Evolutionary conservation across 1,284 basidiomycete species (phyloP).

Genomic region (Jaminaea rosea): DNA sequence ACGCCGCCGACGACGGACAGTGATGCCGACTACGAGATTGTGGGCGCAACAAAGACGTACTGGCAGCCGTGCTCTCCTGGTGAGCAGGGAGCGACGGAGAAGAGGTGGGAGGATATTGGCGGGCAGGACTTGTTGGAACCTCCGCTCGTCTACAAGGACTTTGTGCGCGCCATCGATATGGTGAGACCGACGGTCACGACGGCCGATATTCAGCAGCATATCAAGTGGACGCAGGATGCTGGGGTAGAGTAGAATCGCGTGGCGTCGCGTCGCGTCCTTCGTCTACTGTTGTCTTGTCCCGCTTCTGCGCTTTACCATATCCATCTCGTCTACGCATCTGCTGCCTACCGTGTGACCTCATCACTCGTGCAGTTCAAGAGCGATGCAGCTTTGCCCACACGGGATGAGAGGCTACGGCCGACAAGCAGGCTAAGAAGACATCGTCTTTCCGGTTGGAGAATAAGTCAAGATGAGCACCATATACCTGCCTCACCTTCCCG

Average conservation of each 20-base stretch:
- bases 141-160: constrained; percentile 56
- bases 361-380: no score
- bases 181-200: constrained; percentile 82
- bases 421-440: no score
- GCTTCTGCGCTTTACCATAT: no score
- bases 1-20: constrained; percentile 28
- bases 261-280: no score
- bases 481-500: no score
- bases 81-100: constrained; percentile 74
- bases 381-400: no score
- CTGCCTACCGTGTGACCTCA: no score
- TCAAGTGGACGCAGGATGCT: not conserved
- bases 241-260: not conserved
- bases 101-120: constrained; percentile 83
- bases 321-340: no score
- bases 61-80: constrained; percentile 90
- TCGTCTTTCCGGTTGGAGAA: no score
- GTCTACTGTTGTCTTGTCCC: no score
- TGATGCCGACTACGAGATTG: constrained; percentile 47
- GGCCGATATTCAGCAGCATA: constrained; percentile 60
- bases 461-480: no score
- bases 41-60: constrained; percentile 52
- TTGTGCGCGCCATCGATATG: constrained; percentile 70
- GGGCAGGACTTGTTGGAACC: constrained; percentile 76
- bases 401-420: no score